These are phyloP conservation scores for Gremmenia infestans DNA, from an alignment of 2,329 filamentous ascomycete species.

Conservation along the genomic window DNA sequence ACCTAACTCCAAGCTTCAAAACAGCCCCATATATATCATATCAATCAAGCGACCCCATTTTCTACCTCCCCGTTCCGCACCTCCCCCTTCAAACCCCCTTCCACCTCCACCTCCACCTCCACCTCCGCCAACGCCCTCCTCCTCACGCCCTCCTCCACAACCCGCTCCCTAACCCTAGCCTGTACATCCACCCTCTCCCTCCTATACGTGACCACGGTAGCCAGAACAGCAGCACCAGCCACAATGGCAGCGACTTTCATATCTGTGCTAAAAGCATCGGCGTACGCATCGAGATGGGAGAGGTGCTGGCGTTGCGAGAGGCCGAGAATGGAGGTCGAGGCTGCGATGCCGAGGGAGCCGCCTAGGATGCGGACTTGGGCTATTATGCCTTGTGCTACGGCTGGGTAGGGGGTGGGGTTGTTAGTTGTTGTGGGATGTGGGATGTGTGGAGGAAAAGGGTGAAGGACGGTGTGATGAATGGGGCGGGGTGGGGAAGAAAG, in stretches of 20 bases:
- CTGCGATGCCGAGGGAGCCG: slow-evolving; percentile 52
- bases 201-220: slow-evolving; percentile 7
- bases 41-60: too few species aligned
- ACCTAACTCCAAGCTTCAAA: too few species aligned
- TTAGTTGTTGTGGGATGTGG: not conserved
- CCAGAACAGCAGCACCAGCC: slow-evolving; percentile 11
- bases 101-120: too few species aligned
- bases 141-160: not conserved
- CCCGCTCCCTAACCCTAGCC: not conserved
- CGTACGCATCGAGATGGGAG: slow-evolving; percentile 12
- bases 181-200: not conserved
- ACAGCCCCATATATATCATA: too few species aligned
- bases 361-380: slow-evolving; percentile 57
- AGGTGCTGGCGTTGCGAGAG: slow-evolving; percentile 8
- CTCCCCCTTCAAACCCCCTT: too few species aligned
- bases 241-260: slow-evolving; percentile 22
- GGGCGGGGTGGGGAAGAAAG: not conserved
- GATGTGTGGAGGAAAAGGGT: too few species aligned
- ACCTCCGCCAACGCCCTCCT: not conserved
- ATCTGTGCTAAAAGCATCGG: slow-evolving; percentile 19
- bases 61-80: too few species aligned
- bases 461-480: too few species aligned
- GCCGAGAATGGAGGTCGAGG: slow-evolving; percentile 52
- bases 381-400: slow-evolving; percentile 26
- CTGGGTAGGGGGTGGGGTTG: not conserved